Base-by-base conservation (phyloP, 2,329 filamentous ascomycete genomes). In the Fusarium virguliforme region DNA sequence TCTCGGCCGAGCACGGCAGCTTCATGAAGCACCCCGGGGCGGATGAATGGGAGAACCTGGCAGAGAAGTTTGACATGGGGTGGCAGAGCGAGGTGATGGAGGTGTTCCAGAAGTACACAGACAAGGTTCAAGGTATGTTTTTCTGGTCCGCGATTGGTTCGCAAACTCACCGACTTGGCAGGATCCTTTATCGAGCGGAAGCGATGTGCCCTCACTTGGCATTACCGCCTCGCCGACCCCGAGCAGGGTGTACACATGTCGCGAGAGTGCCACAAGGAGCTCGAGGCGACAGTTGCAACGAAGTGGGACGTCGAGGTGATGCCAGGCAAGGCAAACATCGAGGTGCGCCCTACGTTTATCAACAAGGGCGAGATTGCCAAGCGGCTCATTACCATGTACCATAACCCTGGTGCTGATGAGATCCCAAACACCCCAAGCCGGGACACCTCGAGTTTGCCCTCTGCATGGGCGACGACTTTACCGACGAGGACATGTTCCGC, bases 351-450 rank as follows among this genome's bases (percentile, higher is more conserved):
- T 30, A 95, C 91, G 1, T 97, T 97, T 77, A 94, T 99, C 83
- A 98, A 98, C 87, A 99, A 99, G 85, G 96, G 96, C 32, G 94
- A 97, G 81, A 98, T 98, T 71, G 93, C 91, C 15, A 95, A 94
- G 83, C 90, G 91, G 6, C 87, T 99, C 18, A 90, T 98, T 38
- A 84, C 89, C 24, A 90, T 90, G 53, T 97, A 97, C 80, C 90
- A 86, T 74, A 82, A 82, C 63, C 83, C 77, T 4, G 82, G 85
- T 7, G 83, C 82, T 2, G 80, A 81, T 2, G 85, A 85, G 4
- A 83, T 81, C 3, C 82, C 83, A 2, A 84, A 84, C 4, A 85
- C 82, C 54, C 76, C 6, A 77, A 77, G 28, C 75, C 79, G 6
- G 82, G 89, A 56, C 87, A 88, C 59, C 88, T 95, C 0, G 94